Conservation (phyloP, 2,329 filamentous ascomycete genomes). For the Cladorrhinum sp. region DNA sequence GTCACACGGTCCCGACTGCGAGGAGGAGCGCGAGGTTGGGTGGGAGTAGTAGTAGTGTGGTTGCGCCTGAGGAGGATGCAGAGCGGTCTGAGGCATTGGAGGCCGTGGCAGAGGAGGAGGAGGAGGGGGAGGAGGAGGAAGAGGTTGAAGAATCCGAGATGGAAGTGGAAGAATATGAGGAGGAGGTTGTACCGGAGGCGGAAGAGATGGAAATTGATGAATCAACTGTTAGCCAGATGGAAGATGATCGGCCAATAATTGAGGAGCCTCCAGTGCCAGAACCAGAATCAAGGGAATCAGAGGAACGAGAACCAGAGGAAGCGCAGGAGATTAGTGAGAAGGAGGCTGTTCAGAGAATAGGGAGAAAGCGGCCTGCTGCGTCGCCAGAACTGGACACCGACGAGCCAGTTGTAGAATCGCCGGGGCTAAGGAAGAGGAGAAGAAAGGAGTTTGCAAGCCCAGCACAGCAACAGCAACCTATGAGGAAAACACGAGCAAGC, state of each 20-base stretch:
- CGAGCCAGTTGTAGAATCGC: slow-evolving; percentile 33
- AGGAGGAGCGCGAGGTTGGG: slow-evolving; percentile 6
- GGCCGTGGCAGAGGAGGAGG: slow-evolving; percentile 5
- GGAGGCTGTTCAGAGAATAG: slow-evolving; percentile 42
- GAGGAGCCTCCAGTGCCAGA: not conserved
- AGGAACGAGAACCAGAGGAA: slow-evolving; percentile 27
- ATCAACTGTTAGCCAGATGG: not conserved
- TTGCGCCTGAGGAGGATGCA: not conserved
- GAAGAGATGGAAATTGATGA: not conserved
- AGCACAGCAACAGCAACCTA: slow-evolving; percentile 35
- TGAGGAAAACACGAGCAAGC: slow-evolving; percentile 19
- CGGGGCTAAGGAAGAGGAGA: slow-evolving; percentile 39
- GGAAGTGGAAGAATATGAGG: slow-evolving; percentile 6
- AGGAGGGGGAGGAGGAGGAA: slow-evolving; percentile 1
- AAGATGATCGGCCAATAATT: not conserved
- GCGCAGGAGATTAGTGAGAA: slow-evolving; percentile 44
- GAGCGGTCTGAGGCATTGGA: slow-evolving; percentile 31
- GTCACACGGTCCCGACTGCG: slow-evolving; percentile 24
- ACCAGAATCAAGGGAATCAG: slow-evolving; percentile 3
- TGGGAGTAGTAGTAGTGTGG: slow-evolving; percentile 6
- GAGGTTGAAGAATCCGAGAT: slow-evolving; percentile 35
- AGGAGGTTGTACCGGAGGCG: slow-evolving; percentile 5
- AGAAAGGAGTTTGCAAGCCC: slow-evolving; percentile 43
- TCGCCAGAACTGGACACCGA: slow-evolving; percentile 44
- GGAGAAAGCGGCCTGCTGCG: slow-evolving; percentile 42